phyloP scores from a whole-genome alignment of 441 rosid species.

The Adansonia rubrostipa region DNA sequence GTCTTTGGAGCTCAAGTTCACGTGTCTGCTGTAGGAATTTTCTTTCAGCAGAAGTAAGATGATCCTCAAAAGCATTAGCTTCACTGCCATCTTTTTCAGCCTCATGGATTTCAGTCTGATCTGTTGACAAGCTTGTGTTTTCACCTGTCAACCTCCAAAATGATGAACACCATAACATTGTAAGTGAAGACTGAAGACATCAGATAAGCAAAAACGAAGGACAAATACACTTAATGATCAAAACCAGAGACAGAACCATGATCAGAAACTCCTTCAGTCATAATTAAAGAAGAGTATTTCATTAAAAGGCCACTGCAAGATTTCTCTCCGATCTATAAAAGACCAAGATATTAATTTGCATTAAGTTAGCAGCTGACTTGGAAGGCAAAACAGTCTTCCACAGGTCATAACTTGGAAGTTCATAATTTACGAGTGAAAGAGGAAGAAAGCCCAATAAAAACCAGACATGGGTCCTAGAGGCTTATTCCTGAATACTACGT shows the following conservation, averaged over 20 bases:
- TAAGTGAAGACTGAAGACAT: neutral
- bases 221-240: neutral
- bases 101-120: constrained; percentile 36
- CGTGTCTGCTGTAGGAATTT: constrained; percentile 65
- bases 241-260: neutral
- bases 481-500: neutral
- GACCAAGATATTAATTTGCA: neutral
- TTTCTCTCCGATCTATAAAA: neutral
- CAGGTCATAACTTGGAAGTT: neutral
- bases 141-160: constrained; percentile 39
- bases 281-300: neutral
- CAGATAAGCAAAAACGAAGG: constrained; percentile 1
- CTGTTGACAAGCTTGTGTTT: constrained; percentile 32
- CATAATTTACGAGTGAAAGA: neutral
- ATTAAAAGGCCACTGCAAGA: neutral
- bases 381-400: neutral
- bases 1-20: constrained; percentile 51
- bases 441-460: neutral
- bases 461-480: neutral
- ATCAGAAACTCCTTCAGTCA: neutral
- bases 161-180: neutral
- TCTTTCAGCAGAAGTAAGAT: constrained; percentile 68
- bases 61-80: constrained; percentile 44
- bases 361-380: neutral
- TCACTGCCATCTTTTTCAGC: constrained; percentile 39